phyloP scores from a whole-genome alignment of 805 yeast genomes.

The Lipomyces starkeyi region DNA sequence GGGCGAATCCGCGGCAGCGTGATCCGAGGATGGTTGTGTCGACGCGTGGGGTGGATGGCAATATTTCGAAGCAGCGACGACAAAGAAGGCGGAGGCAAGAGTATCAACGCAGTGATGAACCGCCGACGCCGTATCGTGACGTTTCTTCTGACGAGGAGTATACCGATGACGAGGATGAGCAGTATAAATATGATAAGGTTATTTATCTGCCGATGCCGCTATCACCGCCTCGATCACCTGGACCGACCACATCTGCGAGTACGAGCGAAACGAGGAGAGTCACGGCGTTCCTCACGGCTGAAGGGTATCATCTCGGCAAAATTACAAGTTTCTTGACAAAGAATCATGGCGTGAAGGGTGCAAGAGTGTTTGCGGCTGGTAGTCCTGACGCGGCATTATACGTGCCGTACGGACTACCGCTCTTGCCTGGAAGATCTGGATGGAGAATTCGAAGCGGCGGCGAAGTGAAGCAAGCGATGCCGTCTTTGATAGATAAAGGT shows the following conservation, averaged over 20 bases:
- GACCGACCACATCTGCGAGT: not conserved
- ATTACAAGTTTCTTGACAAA: conserved; percentile 68
- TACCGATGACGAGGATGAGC: conserved; percentile 5
- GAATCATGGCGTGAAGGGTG: conserved; percentile 81
- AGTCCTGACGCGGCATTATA: conserved; percentile 81
- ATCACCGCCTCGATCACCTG: conserved; percentile 1
- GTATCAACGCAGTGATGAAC: not conserved
- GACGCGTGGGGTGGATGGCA: not conserved
- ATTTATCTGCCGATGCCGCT: conserved; percentile 13
- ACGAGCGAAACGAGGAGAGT: conserved; percentile 55
- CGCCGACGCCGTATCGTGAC: not conserved
- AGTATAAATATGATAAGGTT: conserved; percentile 8
- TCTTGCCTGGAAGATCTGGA: conserved; percentile 73
- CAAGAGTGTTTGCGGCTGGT: conserved; percentile 58
- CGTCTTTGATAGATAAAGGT: conserved; percentile 50
- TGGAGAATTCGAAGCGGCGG: conserved; percentile 66
- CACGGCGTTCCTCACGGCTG: conserved; percentile 91
- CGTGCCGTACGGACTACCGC: conserved; percentile 85
- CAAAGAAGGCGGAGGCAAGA: conserved; percentile 7
- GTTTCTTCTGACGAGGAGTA: not conserved
- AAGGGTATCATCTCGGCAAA: conserved; percentile 69
- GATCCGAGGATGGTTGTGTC: conserved; percentile 22
- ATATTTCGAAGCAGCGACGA: conserved; percentile 8
- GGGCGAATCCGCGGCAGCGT: conserved; percentile 6
- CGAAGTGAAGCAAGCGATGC: not conserved